Base-by-base conservation (phyloP, 495 filamentous ascomycete species). In the Neurospora terricola region DNA sequence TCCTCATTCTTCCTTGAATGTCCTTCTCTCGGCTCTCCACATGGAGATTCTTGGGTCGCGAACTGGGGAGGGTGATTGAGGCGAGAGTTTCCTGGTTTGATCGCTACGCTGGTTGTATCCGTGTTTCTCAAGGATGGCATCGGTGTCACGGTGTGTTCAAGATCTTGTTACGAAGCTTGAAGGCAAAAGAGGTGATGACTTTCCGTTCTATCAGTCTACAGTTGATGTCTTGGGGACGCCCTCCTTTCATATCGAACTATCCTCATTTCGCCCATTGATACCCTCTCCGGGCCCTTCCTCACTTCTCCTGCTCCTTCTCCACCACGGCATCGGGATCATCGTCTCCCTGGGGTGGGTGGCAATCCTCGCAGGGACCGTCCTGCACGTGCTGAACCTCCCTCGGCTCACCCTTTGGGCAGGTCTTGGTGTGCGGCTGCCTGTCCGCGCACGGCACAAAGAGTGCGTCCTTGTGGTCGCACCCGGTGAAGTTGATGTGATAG, bases 271-370 rank as follows among this genome's bases (percentile, higher is more conserved):
- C n/a, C 2, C 18, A 18, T n/a, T n/a, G 40, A 9, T 43, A 43
- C 0, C 2, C 7, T 0, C 2, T 9, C 9, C 7, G 0, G 16
- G 40, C 3, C 16, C 7, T 43, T 9, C 40, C 7, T n/a, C 3
- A 43, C 7, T n/a, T 9, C 18, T 43, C 18, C 0, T 5, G 4
- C 10, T 48, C n/a, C 21, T 23, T 1, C 8, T 48, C 43, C 9
- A 48, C n/a, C 8, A 21, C 43, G n/a, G 43, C 9, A 1, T 21
- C 43, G 0, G n/a, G 43, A 2, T 48, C 43, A 0, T 21, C 43
- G 1, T 48, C 43, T 0, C n/a, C 42, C 42, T 45, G 42, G 0
- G 2, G 40, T 0, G 42, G 42, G 0, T n/a, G n/a, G 11, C 45
- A 54, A 0, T 54, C 45, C n/a, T 54, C 21, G 11, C 45, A 54